Evolutionary conservation across 495 filamentous ascomycete species (phyloP), one percentile per base, ranked within the genome.

Genomic region (Daldinia vernicosa): DNA sequence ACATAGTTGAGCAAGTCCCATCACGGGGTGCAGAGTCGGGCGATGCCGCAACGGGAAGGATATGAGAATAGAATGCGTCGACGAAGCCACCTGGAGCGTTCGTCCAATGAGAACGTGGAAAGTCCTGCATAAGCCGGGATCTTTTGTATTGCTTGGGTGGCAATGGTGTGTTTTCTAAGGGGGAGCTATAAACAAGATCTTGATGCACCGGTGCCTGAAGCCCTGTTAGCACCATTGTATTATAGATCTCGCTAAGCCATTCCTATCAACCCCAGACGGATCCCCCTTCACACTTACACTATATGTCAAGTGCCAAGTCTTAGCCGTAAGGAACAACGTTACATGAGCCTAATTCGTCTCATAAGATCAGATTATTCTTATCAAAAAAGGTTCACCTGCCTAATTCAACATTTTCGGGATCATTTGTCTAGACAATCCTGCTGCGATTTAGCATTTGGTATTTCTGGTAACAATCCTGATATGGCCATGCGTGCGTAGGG

Each of bases 191-290:
- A 51, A 6, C 43, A 39, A 37, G 47, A 27, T 65, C 60, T 27
- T 47, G 61, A 65, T 65, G 61, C 55, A 43, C 55, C 43, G 19
- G 22, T 55, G 59, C 59, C 59, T 64, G 53, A 61, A 60, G 55
- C 47, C 54, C 59, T 67, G 32, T 32, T 22, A 35, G 33, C 3
- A 35, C 1, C 12, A 35, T 35, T 35, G 12, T 11, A n/a, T 6
- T 55, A 50, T 57, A 67, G 59, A 71, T 70, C 62, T 70, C 32
- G 69, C 60, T 63, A 57, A 68, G 60, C 64, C 64, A 35, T 35
- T 28, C 54, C 54, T 30, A 27, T 60, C 37, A 65, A 60, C 60
- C 60, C 55, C 55, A 60, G 51, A 65, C 27, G 14, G 27, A n/a
- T 45, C 50, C 33, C 33, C 32, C 32, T 50, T 26, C 43, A 50